These are phyloP conservation scores for Pisolithus microcarpus DNA, from an alignment of 768 basidiomycete genomes.

Conservation along the genomic window DNA sequence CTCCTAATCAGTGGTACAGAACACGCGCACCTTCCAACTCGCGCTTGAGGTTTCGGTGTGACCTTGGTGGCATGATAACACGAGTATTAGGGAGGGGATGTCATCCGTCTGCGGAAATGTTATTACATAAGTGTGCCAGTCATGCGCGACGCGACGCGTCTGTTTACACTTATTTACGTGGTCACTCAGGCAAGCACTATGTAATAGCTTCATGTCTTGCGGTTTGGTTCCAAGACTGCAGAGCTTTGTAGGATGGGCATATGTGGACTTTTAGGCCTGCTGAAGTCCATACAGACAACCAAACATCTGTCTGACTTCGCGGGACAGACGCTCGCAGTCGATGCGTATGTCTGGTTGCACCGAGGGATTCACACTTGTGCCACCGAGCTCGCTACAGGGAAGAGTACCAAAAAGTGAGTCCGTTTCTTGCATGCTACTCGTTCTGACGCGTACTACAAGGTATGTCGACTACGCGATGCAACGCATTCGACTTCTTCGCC, in stretches of 20 bases:
- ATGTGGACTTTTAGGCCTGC: conserved; percentile 77
- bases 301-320: conserved; percentile 74
- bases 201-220: not conserved
- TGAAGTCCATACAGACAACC: conserved; percentile 82
- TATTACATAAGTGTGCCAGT: not conserved
- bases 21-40: no score
- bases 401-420: conserved; percentile 70
- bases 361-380: conserved; percentile 87
- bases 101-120: no score
- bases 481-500: conserved; percentile 75
- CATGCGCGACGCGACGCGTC: conserved; percentile 22
- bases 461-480: conserved; percentile 98
- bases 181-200: not conserved
- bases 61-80: no score
- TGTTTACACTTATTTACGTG: conserved; percentile 24
- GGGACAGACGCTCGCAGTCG: conserved; percentile 83
- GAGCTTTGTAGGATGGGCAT: conserved; percentile 66
- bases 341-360: conserved; percentile 94
- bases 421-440: not conserved
- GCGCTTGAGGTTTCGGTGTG: no score
- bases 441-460: conserved; percentile 33
- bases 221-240: not conserved
- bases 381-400: conserved; percentile 81
- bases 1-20: no score
- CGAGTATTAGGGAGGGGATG: no score